Evolutionary conservation across 148 eudicot genomes (phyloP), one percentile per base, ranked within the genome.

Genomic region (Selenicereus undatus): DNA sequence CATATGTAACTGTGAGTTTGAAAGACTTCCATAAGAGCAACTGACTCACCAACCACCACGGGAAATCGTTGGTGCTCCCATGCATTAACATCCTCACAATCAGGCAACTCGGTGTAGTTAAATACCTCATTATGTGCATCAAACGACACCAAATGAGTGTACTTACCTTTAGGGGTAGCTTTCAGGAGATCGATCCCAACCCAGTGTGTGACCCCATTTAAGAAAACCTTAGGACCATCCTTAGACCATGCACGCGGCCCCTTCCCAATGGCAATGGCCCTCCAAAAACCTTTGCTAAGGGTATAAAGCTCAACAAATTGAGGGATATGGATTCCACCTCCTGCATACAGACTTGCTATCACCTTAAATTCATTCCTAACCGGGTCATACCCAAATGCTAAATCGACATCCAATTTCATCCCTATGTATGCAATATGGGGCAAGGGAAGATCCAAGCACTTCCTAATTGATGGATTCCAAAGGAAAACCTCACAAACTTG

Each of bases 381-480:
- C 0, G 75, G 30, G n/a, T 82, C 80, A 8, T n/a, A 82, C 22
- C 84, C 84, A 18, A 82, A 82, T 26, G 75, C 84, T 27, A 66
- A 76, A 58, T 82, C 80, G 10, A 76, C 51, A 36, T 71, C 70
- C 21, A n/a, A 18, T 1, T 18, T 27, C 42, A 2, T 11, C 21
- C 21, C 14, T 0, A 20, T 14, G 22, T 0, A 10, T 11, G 71
- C 24, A 16, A 75, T 5, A 8, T 56, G 16, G 27, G 75, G 71
- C 21, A 70, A 10, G 30, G 76, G 80, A 24, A 82, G 22, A 18
- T 70, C 72, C 1, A 82, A 39, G 22, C 58, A 66, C 62, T 76
- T 82, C 48, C 10, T 71, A 29, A 82, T 76, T 8, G 80, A 82
- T 2, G 84, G 84, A 43, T 76, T 76, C 84, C 80, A 76, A 18